Evolutionary conservation across 257 asterid genomes (phyloP), one percentile per base, ranked within the genome.

Genomic region (Solanum etuberosum): DNA sequence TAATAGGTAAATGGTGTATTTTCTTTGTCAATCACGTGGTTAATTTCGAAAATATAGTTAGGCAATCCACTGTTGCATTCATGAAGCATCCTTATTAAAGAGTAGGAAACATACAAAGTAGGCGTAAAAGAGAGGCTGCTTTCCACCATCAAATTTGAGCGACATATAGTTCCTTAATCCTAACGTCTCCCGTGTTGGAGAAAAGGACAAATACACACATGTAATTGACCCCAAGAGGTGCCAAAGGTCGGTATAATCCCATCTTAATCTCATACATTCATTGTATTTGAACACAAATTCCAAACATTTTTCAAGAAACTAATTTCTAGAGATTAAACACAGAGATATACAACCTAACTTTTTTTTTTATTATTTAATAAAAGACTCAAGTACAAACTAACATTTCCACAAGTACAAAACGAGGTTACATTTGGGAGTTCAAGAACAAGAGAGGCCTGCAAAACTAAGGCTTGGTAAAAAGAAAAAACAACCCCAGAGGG

Each of bases 391-490:
- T 67, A 84, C 86, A 84, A 59, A 84, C 73, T n/a, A 84, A 38
- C 73, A 63, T 32, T 42, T 35, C 20, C 40, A 70, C 6, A 29
- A 42, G 65, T 42, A 63, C 63, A 70, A 63, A 85, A 70, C 63
- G n/a, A 68, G 91, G 91, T 86, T 89, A 92, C 92, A 46, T 54
- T 5, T 43, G 72, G 89, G 90, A 88, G 92, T 84, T 88, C 90
- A 89, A 90, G 85, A 88, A 90, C 89, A 93, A 74, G 85, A 89
- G 89, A 89, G 37, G 88, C 97, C 93, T 91, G 96, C 94, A 94
- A 95, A 94, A 95, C 93, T 89, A 88, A 92, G 93, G 93, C 94
- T 88, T 91, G 89, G 95, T 85, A 43, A 92, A 89, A 90, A 89
- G 72, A 91, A 93, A 93, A 93, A 92, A 90, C 93, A 88, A 89